Evolutionary conservation across 306 rosid genomes (phyloP).

Genomic region (Sesbania bispinosa): DNA sequence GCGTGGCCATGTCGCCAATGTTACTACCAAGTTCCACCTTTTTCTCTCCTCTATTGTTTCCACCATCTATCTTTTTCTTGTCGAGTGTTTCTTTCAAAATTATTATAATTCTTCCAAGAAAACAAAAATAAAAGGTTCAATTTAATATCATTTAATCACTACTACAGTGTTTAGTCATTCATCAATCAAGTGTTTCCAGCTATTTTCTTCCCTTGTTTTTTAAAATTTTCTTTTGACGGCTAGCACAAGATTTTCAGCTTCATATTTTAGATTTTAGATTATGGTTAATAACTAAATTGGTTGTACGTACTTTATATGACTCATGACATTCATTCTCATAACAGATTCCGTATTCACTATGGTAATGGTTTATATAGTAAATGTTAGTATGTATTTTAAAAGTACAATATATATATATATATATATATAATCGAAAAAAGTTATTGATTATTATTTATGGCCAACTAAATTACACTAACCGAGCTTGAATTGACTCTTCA

Average conservation of each 20-base stretch:
- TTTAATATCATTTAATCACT: not conserved
- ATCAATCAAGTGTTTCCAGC: slow-evolving; percentile 3
- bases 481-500: not conserved
- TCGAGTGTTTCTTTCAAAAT: not conserved
- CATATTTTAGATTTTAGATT: not conserved
- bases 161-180: not conserved
- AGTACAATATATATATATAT: too few species aligned
- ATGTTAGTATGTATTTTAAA: too few species aligned
- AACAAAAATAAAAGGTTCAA: not conserved
- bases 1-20: slow-evolving; percentile 49
- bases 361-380: too few species aligned
- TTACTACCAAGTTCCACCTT: slow-evolving; percentile 25
- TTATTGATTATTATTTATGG: too few species aligned
- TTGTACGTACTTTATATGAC: not conserved
- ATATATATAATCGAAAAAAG: too few species aligned
- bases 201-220: not conserved
- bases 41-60: slow-evolving; percentile 11
- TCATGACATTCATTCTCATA: not conserved
- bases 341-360: not conserved
- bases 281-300: too few species aligned
- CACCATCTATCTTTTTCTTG: not conserved
- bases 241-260: not conserved
- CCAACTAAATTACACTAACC: slow-evolving; percentile 16
- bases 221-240: not conserved
- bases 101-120: not conserved